Base-by-base conservation (phyloP, 352 stramenopile species). In the Globisporangium paddicum region DNA sequence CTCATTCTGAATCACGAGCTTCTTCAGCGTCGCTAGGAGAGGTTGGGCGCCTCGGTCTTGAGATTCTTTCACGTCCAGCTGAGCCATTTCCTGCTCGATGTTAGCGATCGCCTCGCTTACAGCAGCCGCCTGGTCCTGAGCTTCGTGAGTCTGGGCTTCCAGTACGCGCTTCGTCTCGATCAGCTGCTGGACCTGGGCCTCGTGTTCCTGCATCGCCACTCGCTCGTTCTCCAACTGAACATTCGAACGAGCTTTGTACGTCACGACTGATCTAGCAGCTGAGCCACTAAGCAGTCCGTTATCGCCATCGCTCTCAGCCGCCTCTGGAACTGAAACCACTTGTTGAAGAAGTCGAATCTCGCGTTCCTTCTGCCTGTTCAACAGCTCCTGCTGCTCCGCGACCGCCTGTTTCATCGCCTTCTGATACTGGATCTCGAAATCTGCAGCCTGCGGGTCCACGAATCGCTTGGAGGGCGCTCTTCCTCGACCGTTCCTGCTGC, bases 401-500 rank as follows among this genome's bases (percentile, higher is more conserved):
- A 68, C 66, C 4, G 80, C 78, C 55, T 86, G 77, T 40, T 79
- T 76, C 48, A 72, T 62, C 1, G 67, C 71, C 13, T 74, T 73
- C 40, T 90, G 64, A 41, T 89, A 93, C 59, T 87, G 78, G 21
- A 69, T 57, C 16, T 88, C 74, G 70, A 90, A 90, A n/a, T 70
- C 70, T 21, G 58, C 63, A 19, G 59, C 72, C 35, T 67, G 60
- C 47, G 53, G 56, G 40, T 74, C 64, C 23, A 51, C 16, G n/a
- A 55, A 52, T 13, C 45, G 53, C 46, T 56, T 66, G 1, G 26
- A 38, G 9, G 26, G 26, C 26, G 8, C 26, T 53, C 46, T 16
- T 25, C 40, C 25, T 23, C 1, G 3, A 23, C 26, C 46, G 7
- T 38, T 37, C 26, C 46, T 38, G 5, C 28, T 26, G 13, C 8